Evolutionary conservation across 1,284 basidiomycete genomes (phyloP).

Genomic region (Trametes sp.): DNA sequence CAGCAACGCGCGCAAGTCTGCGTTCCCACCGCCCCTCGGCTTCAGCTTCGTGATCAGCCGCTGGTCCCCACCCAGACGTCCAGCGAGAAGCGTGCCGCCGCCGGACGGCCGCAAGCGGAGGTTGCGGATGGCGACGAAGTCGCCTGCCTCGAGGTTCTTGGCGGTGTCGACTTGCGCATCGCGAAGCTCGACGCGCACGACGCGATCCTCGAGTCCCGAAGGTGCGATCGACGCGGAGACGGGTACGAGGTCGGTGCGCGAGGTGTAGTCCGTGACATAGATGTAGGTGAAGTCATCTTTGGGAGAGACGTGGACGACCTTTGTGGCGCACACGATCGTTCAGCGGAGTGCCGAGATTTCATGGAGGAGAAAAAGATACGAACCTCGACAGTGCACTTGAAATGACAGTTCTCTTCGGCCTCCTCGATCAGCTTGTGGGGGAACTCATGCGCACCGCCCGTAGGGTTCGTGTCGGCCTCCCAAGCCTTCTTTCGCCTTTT

Average conservation of each 20-base stretch:
- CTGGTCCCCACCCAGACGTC: conserved; percentile 64
- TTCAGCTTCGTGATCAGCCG: conserved; percentile 56
- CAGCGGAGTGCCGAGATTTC: neutral
- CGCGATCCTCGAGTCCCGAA: conserved; percentile 49
- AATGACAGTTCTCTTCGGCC: conserved; percentile 49
- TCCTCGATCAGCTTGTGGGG: conserved; percentile 57
- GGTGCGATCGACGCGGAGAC: conserved; percentile 33
- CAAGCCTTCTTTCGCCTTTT: conserved; percentile 64
- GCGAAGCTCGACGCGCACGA: conserved; percentile 60
- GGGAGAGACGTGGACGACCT: conserved; percentile 56
- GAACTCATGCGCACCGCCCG: conserved; percentile 44
- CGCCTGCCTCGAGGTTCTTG: conserved; percentile 49
- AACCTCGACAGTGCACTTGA: conserved; percentile 70
- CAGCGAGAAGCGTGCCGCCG: conserved; percentile 46
- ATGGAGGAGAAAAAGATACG: conserved; percentile 7
- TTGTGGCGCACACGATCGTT: neutral
- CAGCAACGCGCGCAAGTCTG: conserved; percentile 42
- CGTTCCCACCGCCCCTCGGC: conserved; percentile 42
- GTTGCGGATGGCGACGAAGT: conserved; percentile 57
- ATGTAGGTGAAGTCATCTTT: conserved; percentile 48
- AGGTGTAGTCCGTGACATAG: conserved; percentile 75
- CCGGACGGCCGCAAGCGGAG: conserved; percentile 53
- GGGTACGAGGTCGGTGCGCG: conserved; percentile 51
- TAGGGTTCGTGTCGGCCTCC: conserved; percentile 42
- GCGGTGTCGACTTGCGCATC: conserved; percentile 56